Conservation (phyloP, 2,329 filamentous ascomycete genomes). For the Dactylellina parvicollis region DNA sequence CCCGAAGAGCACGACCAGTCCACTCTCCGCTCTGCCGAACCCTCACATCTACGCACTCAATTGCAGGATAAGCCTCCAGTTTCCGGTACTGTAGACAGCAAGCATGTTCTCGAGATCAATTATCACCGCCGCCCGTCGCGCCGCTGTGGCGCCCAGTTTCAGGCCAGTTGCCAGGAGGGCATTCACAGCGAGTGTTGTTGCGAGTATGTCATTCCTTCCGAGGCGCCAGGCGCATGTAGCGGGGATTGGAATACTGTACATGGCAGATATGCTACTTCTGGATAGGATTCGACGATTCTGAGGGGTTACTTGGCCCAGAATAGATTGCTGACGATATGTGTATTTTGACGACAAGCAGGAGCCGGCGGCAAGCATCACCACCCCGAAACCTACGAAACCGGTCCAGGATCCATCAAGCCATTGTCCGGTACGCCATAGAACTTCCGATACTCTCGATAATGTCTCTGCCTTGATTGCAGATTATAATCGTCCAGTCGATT, state of each 20-base stretch:
- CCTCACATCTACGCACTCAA: slow-evolving; percentile 2
- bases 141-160: slow-evolving; percentile 38
- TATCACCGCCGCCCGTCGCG: slow-evolving; percentile 46
- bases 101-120: slow-evolving; percentile 50
- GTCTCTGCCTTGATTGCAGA: not conserved
- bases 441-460: slow-evolving; percentile 12
- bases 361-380: slow-evolving; percentile 28
- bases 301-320: not conserved
- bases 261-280: too few relatives aligned
- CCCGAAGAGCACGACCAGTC: slow-evolving; percentile 33
- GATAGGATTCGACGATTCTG: not conserved
- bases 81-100: not conserved
- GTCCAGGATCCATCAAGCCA: slow-evolving; percentile 22
- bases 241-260: not conserved
- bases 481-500: too few relatives aligned
- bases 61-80: slow-evolving; percentile 5
- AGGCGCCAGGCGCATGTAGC: not conserved
- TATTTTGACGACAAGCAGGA: not conserved
- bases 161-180: slow-evolving; percentile 46
- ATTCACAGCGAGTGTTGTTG: slow-evolving; percentile 45
- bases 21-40: slow-evolving; percentile 46
- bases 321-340: not conserved
- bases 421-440: slow-evolving; percentile 29
- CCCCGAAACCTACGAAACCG: slow-evolving; percentile 27
- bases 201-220: slow-evolving; percentile 23